Conservation (phyloP, 169 alveolate genomes). For the Plasmodium chabaudi region DNA sequence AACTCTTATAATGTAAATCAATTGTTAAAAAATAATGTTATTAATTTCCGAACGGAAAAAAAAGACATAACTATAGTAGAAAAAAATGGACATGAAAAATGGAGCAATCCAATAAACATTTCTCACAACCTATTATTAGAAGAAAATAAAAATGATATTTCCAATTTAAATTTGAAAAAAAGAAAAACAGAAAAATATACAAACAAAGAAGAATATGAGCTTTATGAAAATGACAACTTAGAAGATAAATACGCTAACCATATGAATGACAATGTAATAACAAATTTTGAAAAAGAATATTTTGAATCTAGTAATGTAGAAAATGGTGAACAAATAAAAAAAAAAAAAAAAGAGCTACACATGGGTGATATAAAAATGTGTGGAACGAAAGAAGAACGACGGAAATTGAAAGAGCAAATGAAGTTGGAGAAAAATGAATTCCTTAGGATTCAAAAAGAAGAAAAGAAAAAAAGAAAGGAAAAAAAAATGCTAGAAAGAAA, state of each 20-base stretch:
- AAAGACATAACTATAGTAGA: background rate
- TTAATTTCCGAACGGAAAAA: background rate
- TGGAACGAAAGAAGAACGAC: constrained; percentile 3
- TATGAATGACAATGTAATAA: too few species aligned
- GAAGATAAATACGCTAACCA: too few species aligned
- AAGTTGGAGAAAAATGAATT: constrained; percentile 12
- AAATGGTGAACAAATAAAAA: background rate
- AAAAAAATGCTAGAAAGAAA: constrained; percentile 12
- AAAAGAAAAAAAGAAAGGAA: background rate
- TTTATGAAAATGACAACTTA: too few species aligned
- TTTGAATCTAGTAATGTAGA: too few species aligned
- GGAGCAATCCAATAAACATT: too few species aligned
- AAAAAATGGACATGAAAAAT: too few species aligned
- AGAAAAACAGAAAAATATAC: too few species aligned
- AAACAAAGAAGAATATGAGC: too few species aligned
- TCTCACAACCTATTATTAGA: too few species aligned
- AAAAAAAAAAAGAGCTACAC: background rate
- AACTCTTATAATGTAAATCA: background rate
- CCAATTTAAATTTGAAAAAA: too few species aligned
- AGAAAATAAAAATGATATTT: too few species aligned
- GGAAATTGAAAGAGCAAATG: background rate
- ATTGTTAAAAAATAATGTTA: background rate
- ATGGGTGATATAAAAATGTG: background rate
- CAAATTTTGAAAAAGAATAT: too few species aligned
- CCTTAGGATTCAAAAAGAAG: constrained; percentile 1